Evolutionary conservation across 257 asterid genomes (phyloP).

Genomic region (Solanum microdontum): DNA sequence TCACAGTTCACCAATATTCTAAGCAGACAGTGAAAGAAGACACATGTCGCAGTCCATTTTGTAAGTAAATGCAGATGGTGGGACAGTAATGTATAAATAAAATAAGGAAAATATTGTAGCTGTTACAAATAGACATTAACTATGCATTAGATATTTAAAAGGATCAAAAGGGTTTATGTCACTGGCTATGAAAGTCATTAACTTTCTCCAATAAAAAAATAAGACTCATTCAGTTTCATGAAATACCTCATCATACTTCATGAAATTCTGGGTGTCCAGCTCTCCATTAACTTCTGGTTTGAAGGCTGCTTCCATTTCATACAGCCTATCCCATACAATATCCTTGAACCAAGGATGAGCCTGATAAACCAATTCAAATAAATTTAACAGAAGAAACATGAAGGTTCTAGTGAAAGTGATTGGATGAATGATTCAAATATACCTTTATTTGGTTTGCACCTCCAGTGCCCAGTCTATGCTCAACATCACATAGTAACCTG

Average conservation of each 20-base stretch:
- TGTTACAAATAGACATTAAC: neutral
- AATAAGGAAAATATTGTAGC: neutral
- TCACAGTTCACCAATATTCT: neutral
- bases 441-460: slow-evolving; percentile 89
- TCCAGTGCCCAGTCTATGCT: slow-evolving; percentile 87
- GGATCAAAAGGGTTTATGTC: neutral
- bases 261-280: slow-evolving; percentile 90
- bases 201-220: neutral
- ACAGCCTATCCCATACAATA: slow-evolving; percentile 76
- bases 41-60: neutral
- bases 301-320: slow-evolving; percentile 97
- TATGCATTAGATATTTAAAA: neutral
- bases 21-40: neutral
- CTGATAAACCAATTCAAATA: slow-evolving; percentile 28
- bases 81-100: neutral
- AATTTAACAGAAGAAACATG: neutral
- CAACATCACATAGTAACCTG: slow-evolving; percentile 83
- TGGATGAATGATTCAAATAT: neutral
- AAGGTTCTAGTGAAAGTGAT: neutral
- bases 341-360: slow-evolving; percentile 90
- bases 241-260: slow-evolving; percentile 91
- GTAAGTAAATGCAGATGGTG: neutral
- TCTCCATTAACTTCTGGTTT: slow-evolving; percentile 88
- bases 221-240: slow-evolving; percentile 3
- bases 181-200: neutral